Conservation (phyloP, 1,284 basidiomycete species). For the Psilocybe mexicana region DNA sequence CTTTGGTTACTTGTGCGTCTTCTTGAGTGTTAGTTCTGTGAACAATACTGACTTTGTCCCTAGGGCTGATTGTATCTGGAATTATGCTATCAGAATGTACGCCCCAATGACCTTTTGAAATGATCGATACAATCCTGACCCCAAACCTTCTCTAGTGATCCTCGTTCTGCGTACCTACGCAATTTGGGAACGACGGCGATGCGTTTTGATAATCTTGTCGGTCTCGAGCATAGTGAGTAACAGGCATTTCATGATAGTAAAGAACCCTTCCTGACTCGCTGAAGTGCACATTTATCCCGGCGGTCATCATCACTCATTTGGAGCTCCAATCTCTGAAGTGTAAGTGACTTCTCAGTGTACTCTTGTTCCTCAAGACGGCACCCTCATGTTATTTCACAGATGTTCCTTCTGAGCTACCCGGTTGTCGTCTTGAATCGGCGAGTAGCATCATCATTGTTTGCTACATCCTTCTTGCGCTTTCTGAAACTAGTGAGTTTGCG, state of each 20-base stretch:
- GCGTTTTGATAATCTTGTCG: conserved; percentile 31
- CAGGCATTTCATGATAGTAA: not conserved
- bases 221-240: conserved; percentile 27
- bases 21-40: not conserved
- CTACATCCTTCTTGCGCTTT: conserved; percentile 39
- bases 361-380: too few species aligned
- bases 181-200: conserved; percentile 39
- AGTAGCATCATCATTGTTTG: conserved; percentile 38
- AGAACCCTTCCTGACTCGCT: not conserved
- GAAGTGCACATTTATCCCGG: conserved; percentile 34
- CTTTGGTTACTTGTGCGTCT: conserved; percentile 32
- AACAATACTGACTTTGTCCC: not conserved
- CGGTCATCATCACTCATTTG: conserved; percentile 32
- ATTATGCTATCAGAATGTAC: conserved; percentile 38
- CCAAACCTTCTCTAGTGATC: conserved; percentile 28
- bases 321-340: conserved; percentile 38
- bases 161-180: conserved; percentile 45
- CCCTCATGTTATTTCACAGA: conserved; percentile 11
- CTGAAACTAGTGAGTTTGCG: conserved; percentile 39
- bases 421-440: conserved; percentile 34
- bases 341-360: conserved; percentile 16
- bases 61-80: conserved; percentile 41
- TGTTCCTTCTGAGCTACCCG: conserved; percentile 20
- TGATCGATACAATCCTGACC: not conserved
- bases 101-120: conserved; percentile 3